A percentile compares a stretch with the other conserved stretches of the same genome.
Evolutionary conservation across 2,329 filamentous ascomycete genomes (phyloP).

Genomic region (Colletotrichum eremochloae): DNA sequence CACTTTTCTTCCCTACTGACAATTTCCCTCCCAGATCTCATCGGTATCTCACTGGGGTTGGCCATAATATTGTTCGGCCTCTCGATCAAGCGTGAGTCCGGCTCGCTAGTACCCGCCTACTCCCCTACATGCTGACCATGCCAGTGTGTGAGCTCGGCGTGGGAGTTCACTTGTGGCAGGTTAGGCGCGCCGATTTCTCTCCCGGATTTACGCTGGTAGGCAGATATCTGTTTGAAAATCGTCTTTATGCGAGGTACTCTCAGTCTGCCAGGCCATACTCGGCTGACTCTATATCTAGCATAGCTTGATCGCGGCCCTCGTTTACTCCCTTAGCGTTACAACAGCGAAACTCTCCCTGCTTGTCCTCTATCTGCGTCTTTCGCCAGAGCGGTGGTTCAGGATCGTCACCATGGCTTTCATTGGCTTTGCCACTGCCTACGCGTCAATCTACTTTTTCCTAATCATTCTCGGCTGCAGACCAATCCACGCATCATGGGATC

Average conservation of each 20-base stretch:
- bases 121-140: background rate
- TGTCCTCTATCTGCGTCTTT: constrained; percentile 39
- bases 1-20: background rate
- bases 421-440: constrained; percentile 48
- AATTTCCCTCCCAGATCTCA: constrained; percentile 4
- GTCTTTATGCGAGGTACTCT: background rate
- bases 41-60: constrained; percentile 11
- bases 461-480: constrained; percentile 44
- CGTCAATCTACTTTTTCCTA: constrained; percentile 44
- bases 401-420: constrained; percentile 49
- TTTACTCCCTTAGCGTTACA: constrained; percentile 40
- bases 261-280: background rate
- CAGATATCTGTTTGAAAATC: background rate
- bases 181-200: constrained; percentile 22
- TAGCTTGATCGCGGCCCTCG: constrained; percentile 8
- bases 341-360: constrained; percentile 41
- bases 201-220: constrained; percentile 28
- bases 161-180: constrained; percentile 36
- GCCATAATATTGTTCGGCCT: constrained; percentile 25
- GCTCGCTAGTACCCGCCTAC: background rate
- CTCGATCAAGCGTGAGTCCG: constrained; percentile 14
- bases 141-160: constrained; percentile 31
- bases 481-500: constrained; percentile 32
- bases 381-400: constrained; percentile 49
- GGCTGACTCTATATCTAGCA: background rate